A percentile compares a stretch with the other conserved stretches of the same genome.
phyloP scores from a whole-genome alignment of 352 stramenopile species.

The Pelagophyceae sp. region DNA sequence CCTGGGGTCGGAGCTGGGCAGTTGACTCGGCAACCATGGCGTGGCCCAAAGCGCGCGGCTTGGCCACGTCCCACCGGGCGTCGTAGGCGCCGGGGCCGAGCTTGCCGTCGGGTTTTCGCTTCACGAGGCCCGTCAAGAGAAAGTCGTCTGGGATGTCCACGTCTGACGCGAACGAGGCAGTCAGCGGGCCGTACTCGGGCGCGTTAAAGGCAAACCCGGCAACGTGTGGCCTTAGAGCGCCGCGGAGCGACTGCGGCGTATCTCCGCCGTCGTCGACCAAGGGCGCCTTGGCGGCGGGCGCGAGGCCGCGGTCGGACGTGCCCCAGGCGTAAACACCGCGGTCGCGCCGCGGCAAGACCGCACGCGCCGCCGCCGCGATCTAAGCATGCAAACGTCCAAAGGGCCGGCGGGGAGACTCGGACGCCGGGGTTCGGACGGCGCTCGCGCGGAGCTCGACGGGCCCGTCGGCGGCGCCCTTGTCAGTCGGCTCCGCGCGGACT shows the following conservation, averaged over 20 bases:
- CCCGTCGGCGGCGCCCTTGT: neutral
- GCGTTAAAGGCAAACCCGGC: neutral
- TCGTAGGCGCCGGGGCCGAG: slow-evolving; percentile 6
- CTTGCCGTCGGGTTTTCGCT: neutral
- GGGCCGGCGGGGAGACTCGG: neutral
- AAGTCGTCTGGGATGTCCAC: neutral
- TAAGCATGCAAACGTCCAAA: no score
- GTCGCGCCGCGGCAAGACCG: neutral
- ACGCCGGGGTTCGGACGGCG: no score
- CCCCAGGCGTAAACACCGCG: neutral
- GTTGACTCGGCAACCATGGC: neutral
- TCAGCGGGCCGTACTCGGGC: neutral
- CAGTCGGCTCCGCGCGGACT: no score
- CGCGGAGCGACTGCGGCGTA: neutral
- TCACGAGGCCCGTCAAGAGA: neutral
- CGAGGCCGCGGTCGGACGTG: neutral
- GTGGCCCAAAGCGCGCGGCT: neutral
- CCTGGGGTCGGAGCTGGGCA: neutral
- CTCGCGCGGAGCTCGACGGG: no score
- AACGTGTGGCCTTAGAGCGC: neutral
- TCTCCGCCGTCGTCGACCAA: neutral
- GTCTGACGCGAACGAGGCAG: no score
- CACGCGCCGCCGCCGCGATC: neutral
- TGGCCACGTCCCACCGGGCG: neutral
- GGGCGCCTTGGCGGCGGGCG: neutral